phyloP scores from a whole-genome alignment of 768 basidiomycete species.

The Podaxis rugospora region DNA sequence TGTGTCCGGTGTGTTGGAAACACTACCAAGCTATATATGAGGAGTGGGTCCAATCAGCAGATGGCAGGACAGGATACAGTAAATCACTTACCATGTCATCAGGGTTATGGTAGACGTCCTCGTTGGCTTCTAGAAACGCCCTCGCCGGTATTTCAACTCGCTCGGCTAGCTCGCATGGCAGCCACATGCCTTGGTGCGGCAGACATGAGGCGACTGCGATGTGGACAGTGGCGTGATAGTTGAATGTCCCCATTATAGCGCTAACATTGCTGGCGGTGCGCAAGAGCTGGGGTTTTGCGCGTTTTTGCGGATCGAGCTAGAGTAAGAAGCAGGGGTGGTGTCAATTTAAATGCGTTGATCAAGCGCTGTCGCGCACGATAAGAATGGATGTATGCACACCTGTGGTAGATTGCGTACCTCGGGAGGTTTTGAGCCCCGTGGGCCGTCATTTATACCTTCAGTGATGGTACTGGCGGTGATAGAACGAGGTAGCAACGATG shows the following conservation, averaged over 20 bases:
- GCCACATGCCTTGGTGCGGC: constrained; percentile 14
- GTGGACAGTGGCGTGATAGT: constrained; percentile 2
- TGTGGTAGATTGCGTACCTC: not conserved
- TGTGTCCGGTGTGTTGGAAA: constrained; percentile 1
- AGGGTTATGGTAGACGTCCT: constrained; percentile 9
- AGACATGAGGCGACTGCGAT: constrained; percentile 12
- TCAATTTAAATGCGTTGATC: not conserved
- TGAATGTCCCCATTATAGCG: not conserved
- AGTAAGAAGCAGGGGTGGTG: constrained; percentile 2
- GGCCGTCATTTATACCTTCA: not conserved
- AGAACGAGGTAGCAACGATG: not conserved
- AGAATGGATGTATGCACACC: not conserved
- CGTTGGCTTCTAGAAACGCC: constrained; percentile 1
- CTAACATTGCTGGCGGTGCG: not conserved
- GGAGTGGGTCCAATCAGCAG: not conserved
- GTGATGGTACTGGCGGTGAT: constrained; percentile 1
- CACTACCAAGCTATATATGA: constrained; percentile 15
- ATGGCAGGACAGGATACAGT: not conserved
- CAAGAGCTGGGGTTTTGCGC: constrained; percentile 1
- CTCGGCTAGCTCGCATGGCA: not conserved
- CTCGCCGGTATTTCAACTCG: constrained; percentile 7
- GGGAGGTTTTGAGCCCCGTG: not conserved
- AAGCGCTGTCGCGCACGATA: not conserved
- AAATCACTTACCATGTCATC: constrained; percentile 17
- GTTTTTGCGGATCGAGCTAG: constrained; percentile 10